Base-by-base conservation (phyloP, 306 rosid species). In the Gastrolobium bilobum region DNA sequence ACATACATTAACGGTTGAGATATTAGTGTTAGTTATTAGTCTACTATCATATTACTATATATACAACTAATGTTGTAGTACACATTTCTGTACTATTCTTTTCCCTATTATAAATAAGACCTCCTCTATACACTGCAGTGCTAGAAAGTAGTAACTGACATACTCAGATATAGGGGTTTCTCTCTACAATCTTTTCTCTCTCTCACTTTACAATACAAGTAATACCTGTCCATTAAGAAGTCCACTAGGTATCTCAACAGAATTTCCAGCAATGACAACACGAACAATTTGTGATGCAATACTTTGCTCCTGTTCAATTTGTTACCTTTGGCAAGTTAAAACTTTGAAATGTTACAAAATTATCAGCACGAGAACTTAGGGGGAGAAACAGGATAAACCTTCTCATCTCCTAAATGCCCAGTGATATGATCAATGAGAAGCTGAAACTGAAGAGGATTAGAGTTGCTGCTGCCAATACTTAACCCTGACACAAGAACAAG, bases 401-500 rank as follows among this genome's bases (percentile, higher is more conserved):
- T 87, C 85, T 88, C 94, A 82, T 95, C 99, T 80, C 98, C 99
- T 86, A 95, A 87, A 84, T 95, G 97, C 43, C 99, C 99, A 7
- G 99, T 95, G 68, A 95, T 90, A 84, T 95, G 97, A 81, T 95
- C 99, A 78, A 95, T 83, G 73, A 92, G 90, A 82, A 95, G 99
- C 93, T 92, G 99, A 82, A 92, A 85, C 73, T 87, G 95, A 52
- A 95, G 98, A 73, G 99, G 99, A 81, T 92, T 92, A 61, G 87
- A 86, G 80, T 44, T 73, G 87, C 90, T 81, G 82, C 93, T 90
- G 80, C 99, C 99, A 82, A 91, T 74, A 66, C 81, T 86, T 75
- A 95, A 82, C 69, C 99, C 99, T 0, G 99, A 95, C 14, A 92
- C 86, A 84, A 95, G 82, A 77, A 95, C 91, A 47, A 92, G 91